Evolutionary conservation across 2,329 filamentous ascomycete species (phyloP), one percentile per base, ranked within the genome.

Genomic region (Macrophomina tecta): DNA sequence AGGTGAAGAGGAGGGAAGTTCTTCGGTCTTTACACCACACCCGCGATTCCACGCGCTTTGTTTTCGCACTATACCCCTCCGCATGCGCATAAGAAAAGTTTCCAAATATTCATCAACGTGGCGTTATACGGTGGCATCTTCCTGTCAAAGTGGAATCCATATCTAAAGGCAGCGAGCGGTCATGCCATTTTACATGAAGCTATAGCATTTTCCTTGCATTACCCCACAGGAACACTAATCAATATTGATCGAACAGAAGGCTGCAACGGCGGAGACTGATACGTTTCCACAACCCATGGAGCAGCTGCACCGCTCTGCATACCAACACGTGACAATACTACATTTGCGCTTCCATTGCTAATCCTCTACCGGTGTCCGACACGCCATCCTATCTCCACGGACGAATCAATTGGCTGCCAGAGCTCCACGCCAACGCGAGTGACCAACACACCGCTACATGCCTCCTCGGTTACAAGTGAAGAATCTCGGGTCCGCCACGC

Each of bases 21-120:
- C 12, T 45, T 16, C 16, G 5, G 1, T 45, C n/a, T 12, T 60
- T 45, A 14, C 14, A 14, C 18, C 18, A 48, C 11, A 23, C 23
- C 23, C 23, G 23, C 23, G 23, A 23, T 23, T 28, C 34, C n/a
- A 45, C 23, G 12, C 6, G 28, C 28, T 34, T 14, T 9, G 9
- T 16, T 5, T 34, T 52, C 52, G 52, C 32, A 55, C 52, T 55
- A 55, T 55, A 55, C 52, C 52, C 52, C 5, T 38, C 11, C 42
- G 3, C 23, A 23, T 45, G 5, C 16, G 42, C 42, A 14, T 45
- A 45, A 9, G 16, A 45, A 45, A n/a, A 2, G 6, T 45, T 45
- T 12, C 16, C 12, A 45, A 16, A 14, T 16, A 5, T 9, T 45
- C 16, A 14, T 45, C 38, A 9, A 14, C 8, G 42, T 45, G 42